Conservation (phyloP, 352 stramenopile species). For the Pythium dissotocum region DNA sequence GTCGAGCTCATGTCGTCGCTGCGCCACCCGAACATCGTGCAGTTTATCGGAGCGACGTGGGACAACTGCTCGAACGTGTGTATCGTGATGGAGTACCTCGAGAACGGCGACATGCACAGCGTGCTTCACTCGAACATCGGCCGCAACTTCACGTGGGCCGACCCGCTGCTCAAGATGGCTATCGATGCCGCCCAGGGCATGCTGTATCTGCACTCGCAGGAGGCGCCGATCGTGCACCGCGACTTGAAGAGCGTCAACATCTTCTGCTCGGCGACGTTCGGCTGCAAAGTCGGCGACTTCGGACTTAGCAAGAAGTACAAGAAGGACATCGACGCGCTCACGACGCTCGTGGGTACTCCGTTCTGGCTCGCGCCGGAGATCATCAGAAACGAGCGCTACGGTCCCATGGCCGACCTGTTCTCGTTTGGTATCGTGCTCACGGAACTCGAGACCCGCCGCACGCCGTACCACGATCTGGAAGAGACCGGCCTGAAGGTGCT, state of each 20-base stretch:
- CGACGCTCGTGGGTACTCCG: slow-evolving; percentile 80
- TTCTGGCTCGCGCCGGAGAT: slow-evolving; percentile 90
- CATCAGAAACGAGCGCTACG: slow-evolving; percentile 86
- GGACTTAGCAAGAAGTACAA: slow-evolving; percentile 82
- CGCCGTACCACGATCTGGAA: slow-evolving; percentile 77
- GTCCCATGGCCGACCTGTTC: slow-evolving; percentile 80
- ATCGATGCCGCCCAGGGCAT: slow-evolving; percentile 84
- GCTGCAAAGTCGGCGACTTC: slow-evolving; percentile 89
- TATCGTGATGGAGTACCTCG: slow-evolving; percentile 90
- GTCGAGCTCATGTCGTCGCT: slow-evolving; percentile 87
- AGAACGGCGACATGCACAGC: slow-evolving; percentile 88
- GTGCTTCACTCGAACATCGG: slow-evolving; percentile 82
- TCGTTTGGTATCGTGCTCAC: slow-evolving; percentile 90
- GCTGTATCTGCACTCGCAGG: slow-evolving; percentile 87
- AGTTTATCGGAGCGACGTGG: slow-evolving; percentile 89
- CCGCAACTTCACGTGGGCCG: slow-evolving; percentile 80
- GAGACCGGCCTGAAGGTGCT: slow-evolving; percentile 80
- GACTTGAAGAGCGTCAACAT: slow-evolving; percentile 91
- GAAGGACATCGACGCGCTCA: slow-evolving; percentile 81
- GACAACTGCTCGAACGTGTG: slow-evolving; percentile 88
- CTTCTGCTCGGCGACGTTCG: slow-evolving; percentile 84
- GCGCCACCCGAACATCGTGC: slow-evolving; percentile 87
- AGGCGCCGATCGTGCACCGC: slow-evolving; percentile 80
- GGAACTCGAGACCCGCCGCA: slow-evolving; percentile 80
- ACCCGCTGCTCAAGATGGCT: slow-evolving; percentile 87